A percentile compares a stretch with the other conserved stretches of the same genome.
phyloP scores from a whole-genome alignment of 495 filamentous ascomycete genomes.

The Barbatosphaeria neglecta region DNA sequence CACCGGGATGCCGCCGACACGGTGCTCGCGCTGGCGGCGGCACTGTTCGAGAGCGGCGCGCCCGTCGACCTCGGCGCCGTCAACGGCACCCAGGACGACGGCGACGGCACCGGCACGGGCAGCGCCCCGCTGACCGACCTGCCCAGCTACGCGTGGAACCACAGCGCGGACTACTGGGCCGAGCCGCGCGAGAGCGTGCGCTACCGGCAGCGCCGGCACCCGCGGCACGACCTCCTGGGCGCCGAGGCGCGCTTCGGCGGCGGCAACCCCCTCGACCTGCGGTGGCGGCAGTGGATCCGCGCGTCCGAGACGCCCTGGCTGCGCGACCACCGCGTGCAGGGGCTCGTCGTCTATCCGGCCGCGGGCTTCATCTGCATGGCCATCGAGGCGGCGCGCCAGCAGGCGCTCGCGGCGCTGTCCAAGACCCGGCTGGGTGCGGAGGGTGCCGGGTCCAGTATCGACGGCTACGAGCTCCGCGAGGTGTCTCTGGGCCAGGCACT shows the following conservation, averaged over 20 bases:
- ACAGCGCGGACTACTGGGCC: conserved; percentile 13
- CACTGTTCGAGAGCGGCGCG: conserved; percentile 4
- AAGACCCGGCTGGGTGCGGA: conserved; percentile 1
- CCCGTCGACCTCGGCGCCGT: background rate
- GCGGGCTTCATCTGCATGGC: conserved; percentile 40
- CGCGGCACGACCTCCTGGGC: conserved; percentile 35
- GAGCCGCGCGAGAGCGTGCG: background rate
- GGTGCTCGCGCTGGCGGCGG: background rate
- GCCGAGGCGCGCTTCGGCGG: conserved; percentile 4
- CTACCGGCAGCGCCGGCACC: conserved; percentile 25
- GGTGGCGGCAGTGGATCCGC: conserved; percentile 32
- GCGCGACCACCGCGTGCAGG: conserved; percentile 27
- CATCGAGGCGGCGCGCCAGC: conserved; percentile 27
- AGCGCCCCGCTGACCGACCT: conserved; percentile 9
- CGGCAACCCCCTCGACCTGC: conserved; percentile 16
- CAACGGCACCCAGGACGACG: background rate
- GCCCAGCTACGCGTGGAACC: conserved; percentile 24
- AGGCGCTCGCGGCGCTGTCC: conserved; percentile 6
- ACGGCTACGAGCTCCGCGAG: conserved; percentile 11
- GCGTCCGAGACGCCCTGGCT: conserved; percentile 36
- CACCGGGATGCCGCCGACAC: conserved; percentile 1
- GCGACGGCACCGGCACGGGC: background rate
- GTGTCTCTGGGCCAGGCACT: conserved; percentile 17
- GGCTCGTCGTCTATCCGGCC: conserved; percentile 39
- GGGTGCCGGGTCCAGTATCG: conserved; percentile 3